These are phyloP conservation scores for Phlebiopsis gigantea DNA, from an alignment of 768 basidiomycete species.

Conservation along the genomic window DNA sequence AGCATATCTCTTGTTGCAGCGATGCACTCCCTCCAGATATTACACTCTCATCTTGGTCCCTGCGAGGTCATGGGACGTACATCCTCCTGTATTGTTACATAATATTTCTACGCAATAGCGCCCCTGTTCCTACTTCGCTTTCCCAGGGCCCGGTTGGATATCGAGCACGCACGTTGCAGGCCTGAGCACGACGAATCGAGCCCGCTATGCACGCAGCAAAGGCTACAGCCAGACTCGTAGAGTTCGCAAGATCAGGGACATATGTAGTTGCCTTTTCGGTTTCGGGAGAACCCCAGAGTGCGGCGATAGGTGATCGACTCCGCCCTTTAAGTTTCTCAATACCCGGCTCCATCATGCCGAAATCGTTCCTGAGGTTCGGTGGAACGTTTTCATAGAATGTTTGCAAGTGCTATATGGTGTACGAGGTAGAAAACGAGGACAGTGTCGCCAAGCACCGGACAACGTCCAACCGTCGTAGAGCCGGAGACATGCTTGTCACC, in stretches of 20 bases:
- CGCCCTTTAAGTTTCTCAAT: neutral
- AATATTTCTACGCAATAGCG: neutral
- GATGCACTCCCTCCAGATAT: neutral
- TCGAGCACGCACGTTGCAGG: neutral
- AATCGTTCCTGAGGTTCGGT: neutral
- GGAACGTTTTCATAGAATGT: neutral
- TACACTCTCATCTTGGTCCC: neutral
- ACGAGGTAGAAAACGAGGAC: neutral
- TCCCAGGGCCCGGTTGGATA: neutral
- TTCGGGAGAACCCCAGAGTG: neutral
- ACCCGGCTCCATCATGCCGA: slow-evolving; percentile 1
- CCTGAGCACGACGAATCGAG: neutral
- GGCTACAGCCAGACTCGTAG: neutral
- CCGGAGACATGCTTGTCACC: neutral
- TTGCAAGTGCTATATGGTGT: neutral
- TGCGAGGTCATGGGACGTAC: neutral
- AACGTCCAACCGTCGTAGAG: neutral
- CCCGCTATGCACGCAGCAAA: neutral
- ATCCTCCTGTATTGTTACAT: neutral
- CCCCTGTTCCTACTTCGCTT: neutral
- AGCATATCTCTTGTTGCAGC: neutral
- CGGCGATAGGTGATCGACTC: slow-evolving; percentile 4
- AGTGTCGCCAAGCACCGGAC: neutral
- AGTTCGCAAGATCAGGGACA: neutral
- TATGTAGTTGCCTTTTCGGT: neutral